Evolutionary conservation across 208 protist species (phyloP), one percentile per base, ranked within the genome.

Genomic region (Crithidia mellificae): DNA sequence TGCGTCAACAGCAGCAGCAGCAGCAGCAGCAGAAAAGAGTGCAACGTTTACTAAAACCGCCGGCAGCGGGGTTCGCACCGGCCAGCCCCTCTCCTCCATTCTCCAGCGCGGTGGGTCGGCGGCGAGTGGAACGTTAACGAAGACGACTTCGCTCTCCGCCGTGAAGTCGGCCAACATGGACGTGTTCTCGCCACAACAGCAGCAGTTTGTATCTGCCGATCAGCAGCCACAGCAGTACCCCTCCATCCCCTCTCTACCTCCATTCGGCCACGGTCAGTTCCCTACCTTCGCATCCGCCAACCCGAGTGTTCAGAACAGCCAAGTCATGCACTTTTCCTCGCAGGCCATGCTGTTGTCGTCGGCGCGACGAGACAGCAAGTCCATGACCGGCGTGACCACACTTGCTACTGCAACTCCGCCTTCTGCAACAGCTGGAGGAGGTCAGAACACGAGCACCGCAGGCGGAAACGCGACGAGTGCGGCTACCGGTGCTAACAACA

Each of bases 231-330:
- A n/a, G 39, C 57, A 63, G 30, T 41, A 7, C 30, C n/a, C 41
- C 6, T 63, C 56, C 1, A 12, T 63, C 2, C 34, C 56, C 1
- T 63, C 57, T n/a, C 34, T 65, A 0, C 46, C 59, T 7, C 29
- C 44, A 11, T 55, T 65, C 46, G 46, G 59, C 29, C 29, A 27
- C n/a, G 59, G 59, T 15, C 59, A 43, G 30, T 44, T 32, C 44
- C 25, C 34, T 11, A 24, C 59, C 9, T 22, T 44, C 9, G 1
- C 44, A 17, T 65, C 59, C 8, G 46, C 46, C 20, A 3, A 41
- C 1, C 59, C 20, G 32, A 65, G 46, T 22, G 44, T 39, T n/a
- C 46, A 44, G 15, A 55, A 8, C 46, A 46, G 59, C 20, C 47
- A 65, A 12, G 22, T 46, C 20, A 27, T 65, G 59, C 22, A 6